These are phyloP conservation scores for Hirsutella thompsonii DNA, from an alignment of 2,329 filamentous ascomycete genomes.

Conservation along the genomic window DNA sequence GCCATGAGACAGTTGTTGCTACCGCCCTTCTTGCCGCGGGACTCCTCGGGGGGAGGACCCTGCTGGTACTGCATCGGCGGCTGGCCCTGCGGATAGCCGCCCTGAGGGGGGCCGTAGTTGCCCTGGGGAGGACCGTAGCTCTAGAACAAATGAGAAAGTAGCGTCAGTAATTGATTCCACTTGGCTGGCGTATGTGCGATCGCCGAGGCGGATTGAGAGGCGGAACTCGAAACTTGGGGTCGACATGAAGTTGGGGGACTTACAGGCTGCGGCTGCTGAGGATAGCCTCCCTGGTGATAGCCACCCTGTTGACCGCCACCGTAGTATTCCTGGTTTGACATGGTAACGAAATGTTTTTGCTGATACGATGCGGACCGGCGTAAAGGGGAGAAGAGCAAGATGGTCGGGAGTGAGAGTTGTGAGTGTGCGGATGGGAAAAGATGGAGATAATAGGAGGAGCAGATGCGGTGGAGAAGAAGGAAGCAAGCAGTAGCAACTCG, in stretches of 20 bases:
- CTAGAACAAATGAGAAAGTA: constrained; percentile 1
- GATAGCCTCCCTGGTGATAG: constrained; percentile 18
- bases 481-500: no score
- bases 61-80: constrained; percentile 32
- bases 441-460: no score
- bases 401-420: neutral
- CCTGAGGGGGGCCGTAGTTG: constrained; percentile 9
- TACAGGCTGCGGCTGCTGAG: constrained; percentile 27
- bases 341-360: no score
- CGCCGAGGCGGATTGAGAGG: no score
- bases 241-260: constrained; percentile 6
- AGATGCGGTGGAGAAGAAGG: no score
- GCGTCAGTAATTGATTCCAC: neutral
- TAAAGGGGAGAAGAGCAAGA: neutral
- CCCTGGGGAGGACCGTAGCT: constrained; percentile 21
- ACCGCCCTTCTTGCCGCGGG: constrained; percentile 18
- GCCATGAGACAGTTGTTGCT: constrained; percentile 30
- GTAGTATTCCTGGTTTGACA: constrained; percentile 30
- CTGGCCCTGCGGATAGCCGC: constrained; percentile 19
- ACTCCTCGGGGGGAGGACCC: constrained; percentile 17
- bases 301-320: constrained; percentile 15
- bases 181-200: no score
- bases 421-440: no score
- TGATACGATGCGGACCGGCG: no score
- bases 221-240: neutral